Conservation (phyloP, 2,329 filamentous ascomycete genomes). For the Lanzia echinophila region DNA sequence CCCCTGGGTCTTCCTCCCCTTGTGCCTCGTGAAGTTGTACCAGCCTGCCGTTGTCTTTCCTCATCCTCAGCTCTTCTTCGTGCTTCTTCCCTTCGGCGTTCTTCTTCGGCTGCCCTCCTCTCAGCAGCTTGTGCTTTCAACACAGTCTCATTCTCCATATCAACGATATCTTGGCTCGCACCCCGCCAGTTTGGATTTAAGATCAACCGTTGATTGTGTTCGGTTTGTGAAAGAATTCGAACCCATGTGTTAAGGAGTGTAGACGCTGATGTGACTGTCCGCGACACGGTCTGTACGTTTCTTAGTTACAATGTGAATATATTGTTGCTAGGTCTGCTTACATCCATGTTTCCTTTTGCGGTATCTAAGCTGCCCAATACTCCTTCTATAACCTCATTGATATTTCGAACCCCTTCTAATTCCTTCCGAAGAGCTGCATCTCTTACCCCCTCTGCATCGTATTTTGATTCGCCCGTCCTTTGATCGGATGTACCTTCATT, state of each 20-base stretch:
- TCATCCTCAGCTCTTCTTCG: constrained; percentile 57
- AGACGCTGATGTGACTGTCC: constrained; percentile 80
- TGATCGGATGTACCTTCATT: constrained; percentile 22
- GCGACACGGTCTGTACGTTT: constrained; percentile 62
- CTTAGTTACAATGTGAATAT: constrained; percentile 1
- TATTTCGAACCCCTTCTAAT: constrained; percentile 72
- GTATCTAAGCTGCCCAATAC: constrained; percentile 65
- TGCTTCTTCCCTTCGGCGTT: constrained; percentile 67
- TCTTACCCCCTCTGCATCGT: constrained; percentile 59
- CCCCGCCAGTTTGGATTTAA: constrained; percentile 87
- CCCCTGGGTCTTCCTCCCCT: constrained; percentile 25
- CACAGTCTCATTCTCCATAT: constrained; percentile 73
- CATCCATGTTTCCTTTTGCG: constrained; percentile 71
- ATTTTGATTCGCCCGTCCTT: constrained; percentile 42
- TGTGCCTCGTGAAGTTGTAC: constrained; percentile 31
- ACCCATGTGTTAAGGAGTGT: constrained; percentile 93
- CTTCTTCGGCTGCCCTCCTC: constrained; percentile 69
- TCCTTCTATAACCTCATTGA: constrained; percentile 82
- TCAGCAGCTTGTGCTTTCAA: constrained; percentile 71
- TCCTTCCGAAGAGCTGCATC: constrained; percentile 72
- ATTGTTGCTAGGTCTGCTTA: constrained; percentile 33
- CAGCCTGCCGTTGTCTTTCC: constrained; percentile 39
- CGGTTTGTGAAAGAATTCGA: constrained; percentile 89
- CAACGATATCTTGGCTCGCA: constrained; percentile 76
- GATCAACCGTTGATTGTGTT: constrained; percentile 91